Evolutionary conservation across 805 yeast genomes (phyloP), one percentile per base, ranked within the genome.

Genomic region (Myxozyma sirexii): DNA sequence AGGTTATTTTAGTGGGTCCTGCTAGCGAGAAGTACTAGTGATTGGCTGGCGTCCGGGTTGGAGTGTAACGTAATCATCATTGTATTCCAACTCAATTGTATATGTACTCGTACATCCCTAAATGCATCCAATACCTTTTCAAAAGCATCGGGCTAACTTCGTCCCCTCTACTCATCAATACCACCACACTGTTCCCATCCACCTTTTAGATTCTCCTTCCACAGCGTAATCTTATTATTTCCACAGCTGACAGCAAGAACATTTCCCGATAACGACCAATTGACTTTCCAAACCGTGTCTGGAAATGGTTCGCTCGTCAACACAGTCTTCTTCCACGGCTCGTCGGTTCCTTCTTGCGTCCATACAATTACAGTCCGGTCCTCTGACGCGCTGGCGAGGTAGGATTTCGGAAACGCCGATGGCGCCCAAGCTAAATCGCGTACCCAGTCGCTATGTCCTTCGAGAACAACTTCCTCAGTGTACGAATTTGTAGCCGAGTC

Each of bases 351-450:
- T 64, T 86, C 92, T 74, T 90, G 93, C 7, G 97, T 86, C 99
- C 99, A 94, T 72, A 94, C 88, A 62, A 92, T 79, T 53, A 96
- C 97, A 0, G 96, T 88, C 73, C 90, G 86, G 75, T 94, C 99
- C 76, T 94, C 98, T 23, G 98, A 92, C 8, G 97, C 97, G 38
- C 96, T 85, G 13, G 98, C 99, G 69, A 94, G 88, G 73, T 91
- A 93, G 13, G 96, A 85, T 68, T 89, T 87, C 48, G 90, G 82
- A 63, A 94, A 81, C 49, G 90, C 84, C 1, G 96, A 85, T 49
- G 98, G 97, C 21, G 97, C 90, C 99, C 99, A 94, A 3, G 96
- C 90, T 62, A 93, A 97, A 73, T 94, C 99, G 75, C 99, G 86
- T 35, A 94, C 97, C 99, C 99, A 94, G 75, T 94, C 99, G 17